phyloP scores from a whole-genome alignment of 106 monocot species.

The Ottelia alismoides region DNA sequence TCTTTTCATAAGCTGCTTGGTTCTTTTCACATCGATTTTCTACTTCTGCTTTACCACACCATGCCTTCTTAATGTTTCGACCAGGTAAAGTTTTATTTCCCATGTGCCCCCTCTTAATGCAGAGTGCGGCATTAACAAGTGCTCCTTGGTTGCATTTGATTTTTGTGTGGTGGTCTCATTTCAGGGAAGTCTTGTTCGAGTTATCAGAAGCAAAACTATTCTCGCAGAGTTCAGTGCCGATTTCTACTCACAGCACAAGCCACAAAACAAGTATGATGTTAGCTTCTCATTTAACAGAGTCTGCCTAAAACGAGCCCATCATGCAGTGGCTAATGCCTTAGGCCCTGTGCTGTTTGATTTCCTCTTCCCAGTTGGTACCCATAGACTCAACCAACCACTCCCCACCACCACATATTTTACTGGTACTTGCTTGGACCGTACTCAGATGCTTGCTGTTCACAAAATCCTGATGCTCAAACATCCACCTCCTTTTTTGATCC shows the following conservation, averaged over 20 bases:
- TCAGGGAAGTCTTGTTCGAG: too few species aligned
- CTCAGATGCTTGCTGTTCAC: neutral
- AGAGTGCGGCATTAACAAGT: too few species aligned
- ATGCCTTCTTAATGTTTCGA: too few species aligned
- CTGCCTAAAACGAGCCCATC: conserved; percentile 28
- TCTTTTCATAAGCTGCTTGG: too few species aligned
- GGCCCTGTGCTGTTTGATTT: conserved; percentile 18
- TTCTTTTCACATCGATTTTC: too few species aligned
- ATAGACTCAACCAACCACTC: neutral
- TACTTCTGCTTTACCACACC: too few species aligned
- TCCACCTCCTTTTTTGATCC: conserved; percentile 21
- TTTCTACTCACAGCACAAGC: conserved; percentile 26
- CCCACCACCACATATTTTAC: neutral
- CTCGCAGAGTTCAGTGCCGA: conserved; percentile 25
- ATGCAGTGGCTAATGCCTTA: conserved; percentile 13
- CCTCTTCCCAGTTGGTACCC: conserved; percentile 24
- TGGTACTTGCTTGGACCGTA: neutral
- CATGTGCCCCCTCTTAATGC: too few species aligned
- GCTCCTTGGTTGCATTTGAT: too few species aligned
- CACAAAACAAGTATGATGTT: conserved; percentile 22
- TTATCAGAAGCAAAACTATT: too few species aligned
- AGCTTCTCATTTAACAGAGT: conserved; percentile 48
- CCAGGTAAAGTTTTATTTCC: too few species aligned
- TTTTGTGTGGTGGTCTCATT: too few species aligned
- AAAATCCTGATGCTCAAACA: conserved; percentile 12